Evolutionary conservation across 768 basidiomycete genomes (phyloP).

Genomic region (Bullera alba): DNA sequence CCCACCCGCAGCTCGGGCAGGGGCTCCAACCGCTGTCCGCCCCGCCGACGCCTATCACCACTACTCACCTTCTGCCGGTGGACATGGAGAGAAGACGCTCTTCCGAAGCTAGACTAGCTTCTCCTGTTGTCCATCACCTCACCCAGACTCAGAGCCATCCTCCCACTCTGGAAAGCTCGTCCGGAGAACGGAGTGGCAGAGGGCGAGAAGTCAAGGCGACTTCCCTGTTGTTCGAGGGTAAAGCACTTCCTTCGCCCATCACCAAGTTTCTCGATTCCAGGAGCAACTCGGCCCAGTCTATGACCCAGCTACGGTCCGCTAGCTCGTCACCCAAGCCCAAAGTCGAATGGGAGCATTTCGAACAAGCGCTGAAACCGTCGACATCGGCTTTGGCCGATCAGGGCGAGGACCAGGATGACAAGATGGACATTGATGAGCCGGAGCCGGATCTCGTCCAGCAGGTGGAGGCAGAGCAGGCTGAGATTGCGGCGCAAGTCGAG

Average conservation of each 20-base stretch:
- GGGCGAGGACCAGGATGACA: slow-evolving; percentile 9
- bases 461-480: slow-evolving; percentile 1
- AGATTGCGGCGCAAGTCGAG: slow-evolving; percentile 10
- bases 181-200: too few species aligned
- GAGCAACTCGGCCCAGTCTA: slow-evolving; percentile 1
- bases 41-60: slow-evolving; percentile 33
- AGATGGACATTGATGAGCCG: slow-evolving; percentile 29
- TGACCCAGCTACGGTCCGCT: slow-evolving; percentile 4
- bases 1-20: background rate
- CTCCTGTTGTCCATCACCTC: background rate
- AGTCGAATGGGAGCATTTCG: slow-evolving; percentile 16
- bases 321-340: slow-evolving; percentile 2
- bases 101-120: slow-evolving; percentile 25
- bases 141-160: background rate
- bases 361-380: background rate
- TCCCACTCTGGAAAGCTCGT: slow-evolving; percentile 12
- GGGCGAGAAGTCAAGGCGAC: slow-evolving; percentile 29
- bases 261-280: background rate
- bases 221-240: slow-evolving; percentile 14
- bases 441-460: slow-evolving; percentile 3
- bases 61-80: slow-evolving; percentile 22
- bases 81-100: slow-evolving; percentile 35
- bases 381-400: background rate
- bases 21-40: slow-evolving; percentile 28
- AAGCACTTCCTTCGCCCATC: background rate